Evolutionary conservation across 2,329 filamentous ascomycete genomes (phyloP), one percentile per base, ranked within the genome.

Genomic region (Botrytis sinoallii): DNA sequence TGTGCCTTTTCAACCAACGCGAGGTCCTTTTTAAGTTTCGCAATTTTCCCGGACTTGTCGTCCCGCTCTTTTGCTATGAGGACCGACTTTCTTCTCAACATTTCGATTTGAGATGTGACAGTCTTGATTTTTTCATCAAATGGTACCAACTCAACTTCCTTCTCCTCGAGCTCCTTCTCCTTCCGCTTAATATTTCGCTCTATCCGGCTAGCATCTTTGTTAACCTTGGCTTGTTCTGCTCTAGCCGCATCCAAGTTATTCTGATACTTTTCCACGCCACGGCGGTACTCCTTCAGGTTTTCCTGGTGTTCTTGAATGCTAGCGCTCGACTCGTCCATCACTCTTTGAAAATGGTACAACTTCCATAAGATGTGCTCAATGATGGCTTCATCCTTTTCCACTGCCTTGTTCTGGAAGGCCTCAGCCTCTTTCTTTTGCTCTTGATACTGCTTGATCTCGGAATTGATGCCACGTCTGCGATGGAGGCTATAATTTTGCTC

Each of bases 281-380:
- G 93, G 70, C 93, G 91, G 81, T 94, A 93, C 82, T 98, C 95
- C 82, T 97, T 97, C 32, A 99, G 86, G 78, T 98, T 95, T 80
- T 97, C 94, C 79, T 98, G 95, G 79, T 98, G 94, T 78, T 93
- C 94, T 79, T 95, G 92, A 74, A 99, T 99, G 79, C 96, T 91
- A 63, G 90, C 90, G 77, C 92, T 95, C 38, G 96, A 97, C 78
- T 95, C 92, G 78, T 98, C 93, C 85, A 99, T 98, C 44, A 94
- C 89, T 74, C 91, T 92, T 82, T 99, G 95, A 81, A 97, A 97
- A 80, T 97, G 94, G 82, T 94, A 98, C 1, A 99, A 87, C 83
- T 98, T 98, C 95, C 95, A 99, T 22, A 99, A 85, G 48, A 97
- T 95, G 77, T 98, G 95, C 1, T 92, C 95, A 72, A 98, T 93